phyloP scores from a whole-genome alignment of 225 moss, liverwort and hornwort species.

The Lunularia cruciata region DNA sequence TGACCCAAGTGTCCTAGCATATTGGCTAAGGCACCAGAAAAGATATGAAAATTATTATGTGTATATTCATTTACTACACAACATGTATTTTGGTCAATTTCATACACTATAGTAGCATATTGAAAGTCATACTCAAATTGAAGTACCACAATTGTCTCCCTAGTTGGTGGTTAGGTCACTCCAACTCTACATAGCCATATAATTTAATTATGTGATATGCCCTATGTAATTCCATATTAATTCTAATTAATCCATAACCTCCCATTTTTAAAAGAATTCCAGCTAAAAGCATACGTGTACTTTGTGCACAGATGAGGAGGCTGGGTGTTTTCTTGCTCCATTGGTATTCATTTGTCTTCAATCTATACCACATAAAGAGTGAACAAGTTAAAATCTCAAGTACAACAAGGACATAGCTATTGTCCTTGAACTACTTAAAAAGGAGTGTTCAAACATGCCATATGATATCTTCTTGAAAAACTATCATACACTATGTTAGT shows the following conservation, averaged over 20 bases:
- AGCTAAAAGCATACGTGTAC: too few relatives aligned
- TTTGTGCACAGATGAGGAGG: too few relatives aligned
- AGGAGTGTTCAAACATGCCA: too few relatives aligned
- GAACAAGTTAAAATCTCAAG: background rate
- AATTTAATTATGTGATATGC: too few relatives aligned
- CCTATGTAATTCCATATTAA: too few relatives aligned
- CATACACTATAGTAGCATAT: background rate
- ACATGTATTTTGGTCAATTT: background rate
- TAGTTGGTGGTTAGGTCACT: too few relatives aligned
- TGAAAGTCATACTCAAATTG: background rate
- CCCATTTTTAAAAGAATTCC: too few relatives aligned
- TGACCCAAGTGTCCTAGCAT: too few relatives aligned
- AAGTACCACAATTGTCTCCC: too few relatives aligned
- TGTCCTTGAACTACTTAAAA: background rate
- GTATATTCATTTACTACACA: background rate
- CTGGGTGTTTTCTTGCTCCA: background rate
- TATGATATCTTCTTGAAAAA: too few relatives aligned
- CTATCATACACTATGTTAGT: background rate
- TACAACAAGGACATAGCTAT: background rate
- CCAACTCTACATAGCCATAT: too few relatives aligned
- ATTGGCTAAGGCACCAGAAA: background rate
- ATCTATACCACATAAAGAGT: background rate
- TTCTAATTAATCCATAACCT: too few relatives aligned
- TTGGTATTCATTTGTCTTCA: background rate
- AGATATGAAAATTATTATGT: background rate